These are phyloP conservation scores for Erysiphe pulchra DNA, from an alignment of 2,329 filamentous ascomycete species.

Conservation along the genomic window DNA sequence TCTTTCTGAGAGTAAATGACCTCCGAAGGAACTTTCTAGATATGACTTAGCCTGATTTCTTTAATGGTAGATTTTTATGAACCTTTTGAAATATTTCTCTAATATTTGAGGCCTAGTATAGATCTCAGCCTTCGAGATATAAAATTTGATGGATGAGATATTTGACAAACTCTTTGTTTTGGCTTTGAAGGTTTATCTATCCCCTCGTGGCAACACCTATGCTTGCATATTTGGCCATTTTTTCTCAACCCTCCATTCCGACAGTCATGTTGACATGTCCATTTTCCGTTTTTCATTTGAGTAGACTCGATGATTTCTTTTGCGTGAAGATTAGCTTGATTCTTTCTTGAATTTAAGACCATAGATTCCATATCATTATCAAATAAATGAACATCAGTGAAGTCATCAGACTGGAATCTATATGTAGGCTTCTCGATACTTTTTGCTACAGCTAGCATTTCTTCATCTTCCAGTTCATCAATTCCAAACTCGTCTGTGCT, in stretches of 20 bases:
- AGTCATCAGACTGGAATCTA: constrained; percentile 18
- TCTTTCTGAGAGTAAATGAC: not conserved
- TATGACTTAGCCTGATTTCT: not conserved
- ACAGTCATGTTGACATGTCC: constrained; percentile 48
- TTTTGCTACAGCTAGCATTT: constrained; percentile 16
- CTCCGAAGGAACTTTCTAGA: not conserved
- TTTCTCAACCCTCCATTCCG: constrained; percentile 15
- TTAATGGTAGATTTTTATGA: not conserved
- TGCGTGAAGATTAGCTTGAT: constrained; percentile 1
- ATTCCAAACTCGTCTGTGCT: constrained; percentile 8
- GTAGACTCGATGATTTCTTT: constrained; percentile 15
- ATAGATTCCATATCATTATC: constrained; percentile 8
- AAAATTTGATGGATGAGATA: not conserved
- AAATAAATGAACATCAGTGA: constrained; percentile 27
- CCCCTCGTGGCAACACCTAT: constrained; percentile 47
- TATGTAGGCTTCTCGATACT: constrained; percentile 5
- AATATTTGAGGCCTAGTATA: not conserved
- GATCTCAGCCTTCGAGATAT: not conserved
- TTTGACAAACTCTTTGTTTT: constrained; percentile 4
- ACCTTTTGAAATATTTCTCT: not conserved
- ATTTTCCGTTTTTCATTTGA: constrained; percentile 42
- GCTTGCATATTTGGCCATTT: constrained; percentile 29
- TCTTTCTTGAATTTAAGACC: not conserved
- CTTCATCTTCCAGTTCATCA: constrained; percentile 17
- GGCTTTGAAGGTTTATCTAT: constrained; percentile 28